Percentiles rank a stretch among this genome's conserved stretches.
Conservation (phyloP, 768 basidiomycete genomes). For the Cyclocybe cylindracea region DNA sequence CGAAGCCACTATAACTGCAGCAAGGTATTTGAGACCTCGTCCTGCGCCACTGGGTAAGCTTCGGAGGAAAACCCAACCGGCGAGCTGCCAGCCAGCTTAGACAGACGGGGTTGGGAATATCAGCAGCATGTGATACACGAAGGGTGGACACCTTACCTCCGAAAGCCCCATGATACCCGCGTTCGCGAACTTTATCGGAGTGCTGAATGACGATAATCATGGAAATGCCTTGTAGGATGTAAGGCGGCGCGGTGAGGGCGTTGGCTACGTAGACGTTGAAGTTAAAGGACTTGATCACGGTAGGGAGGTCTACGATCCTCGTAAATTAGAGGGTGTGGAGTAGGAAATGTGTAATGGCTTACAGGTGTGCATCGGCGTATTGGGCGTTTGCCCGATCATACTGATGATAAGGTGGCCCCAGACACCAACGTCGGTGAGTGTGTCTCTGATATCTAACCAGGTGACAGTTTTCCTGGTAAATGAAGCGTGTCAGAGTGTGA, state of each 20-base stretch:
- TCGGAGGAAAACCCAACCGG: conserved; percentile 38
- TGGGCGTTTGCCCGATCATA: conserved; percentile 35
- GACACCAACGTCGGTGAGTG: conserved; percentile 35
- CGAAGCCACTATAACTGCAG: conserved; percentile 33
- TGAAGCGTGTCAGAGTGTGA: not conserved
- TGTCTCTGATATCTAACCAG: conserved; percentile 37
- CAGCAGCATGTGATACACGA: not conserved
- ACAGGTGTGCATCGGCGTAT: conserved; percentile 38
- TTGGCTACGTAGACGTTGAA: conserved; percentile 38
- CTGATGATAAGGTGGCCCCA: conserved; percentile 38
- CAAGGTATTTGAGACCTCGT: conserved; percentile 33
- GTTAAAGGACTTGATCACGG: conserved; percentile 38
- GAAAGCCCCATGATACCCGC: conserved; percentile 37
- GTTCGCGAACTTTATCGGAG: conserved; percentile 32
- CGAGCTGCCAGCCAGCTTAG: conserved; percentile 36
- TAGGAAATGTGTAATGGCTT: conserved; percentile 1
- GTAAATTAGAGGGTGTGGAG: not conserved
- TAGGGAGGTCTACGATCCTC: conserved; percentile 31
- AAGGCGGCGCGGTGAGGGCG: conserved; percentile 38
- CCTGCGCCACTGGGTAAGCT: conserved; percentile 26
- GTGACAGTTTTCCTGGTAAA: conserved; percentile 29
- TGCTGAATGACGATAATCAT: conserved; percentile 32
- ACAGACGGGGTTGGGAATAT: not conserved
- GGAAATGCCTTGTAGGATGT: conserved; percentile 33
- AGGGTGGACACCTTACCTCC: conserved; percentile 21